A percentile compares a stretch with the other conserved stretches of the same genome.
Evolutionary conservation across 2,329 filamentous ascomycete genomes (phyloP).

Genomic region (Neonectria hederae): DNA sequence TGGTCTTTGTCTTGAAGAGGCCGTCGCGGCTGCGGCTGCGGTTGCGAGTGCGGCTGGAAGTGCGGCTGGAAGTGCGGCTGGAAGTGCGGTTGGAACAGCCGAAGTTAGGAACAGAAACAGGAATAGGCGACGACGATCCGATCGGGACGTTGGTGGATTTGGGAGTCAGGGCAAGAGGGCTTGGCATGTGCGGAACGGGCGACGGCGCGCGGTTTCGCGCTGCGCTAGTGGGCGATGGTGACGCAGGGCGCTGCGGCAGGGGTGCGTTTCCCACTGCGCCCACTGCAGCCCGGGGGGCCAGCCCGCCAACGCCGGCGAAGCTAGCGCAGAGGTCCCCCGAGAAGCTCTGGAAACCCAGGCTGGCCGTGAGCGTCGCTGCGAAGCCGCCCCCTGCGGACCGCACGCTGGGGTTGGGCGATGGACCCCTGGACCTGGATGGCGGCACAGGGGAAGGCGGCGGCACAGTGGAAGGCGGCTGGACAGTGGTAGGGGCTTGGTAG

Average conservation of each 20-base stretch:
- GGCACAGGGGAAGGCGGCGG: no score
- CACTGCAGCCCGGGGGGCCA: slow-evolving; percentile 33
- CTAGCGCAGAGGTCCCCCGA: slow-evolving; percentile 18
- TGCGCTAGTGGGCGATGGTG: slow-evolving; percentile 26
- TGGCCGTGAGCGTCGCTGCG: slow-evolving; percentile 25
- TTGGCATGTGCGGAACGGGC: slow-evolving; percentile 36
- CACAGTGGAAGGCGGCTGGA: no score
- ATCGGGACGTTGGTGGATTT: slow-evolving; percentile 43
- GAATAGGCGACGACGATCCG: slow-evolving; percentile 23
- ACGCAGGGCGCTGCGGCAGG: slow-evolving; percentile 28
- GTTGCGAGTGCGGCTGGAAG: slow-evolving; percentile 24
- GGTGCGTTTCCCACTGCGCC: slow-evolving; percentile 29
- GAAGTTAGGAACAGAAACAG: slow-evolving; percentile 9
- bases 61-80: slow-evolving; percentile 14
- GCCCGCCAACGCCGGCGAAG: slow-evolving; percentile 28
- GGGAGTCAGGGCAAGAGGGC: slow-evolving; percentile 41
- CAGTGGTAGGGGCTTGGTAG: no score
- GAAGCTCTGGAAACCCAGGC: slow-evolving; percentile 9
- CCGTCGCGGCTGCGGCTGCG: slow-evolving; percentile 9
- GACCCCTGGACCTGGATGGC: slow-evolving; percentile 1
- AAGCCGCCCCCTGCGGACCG: neutral
- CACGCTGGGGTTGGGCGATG: neutral
- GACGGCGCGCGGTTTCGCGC: slow-evolving; percentile 27
- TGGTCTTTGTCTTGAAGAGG: slow-evolving; percentile 25
- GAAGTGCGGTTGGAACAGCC: neutral